Evolutionary conservation across 108 stramenopile genomes (phyloP).

Genomic region (Schizochytrium sp.): DNA sequence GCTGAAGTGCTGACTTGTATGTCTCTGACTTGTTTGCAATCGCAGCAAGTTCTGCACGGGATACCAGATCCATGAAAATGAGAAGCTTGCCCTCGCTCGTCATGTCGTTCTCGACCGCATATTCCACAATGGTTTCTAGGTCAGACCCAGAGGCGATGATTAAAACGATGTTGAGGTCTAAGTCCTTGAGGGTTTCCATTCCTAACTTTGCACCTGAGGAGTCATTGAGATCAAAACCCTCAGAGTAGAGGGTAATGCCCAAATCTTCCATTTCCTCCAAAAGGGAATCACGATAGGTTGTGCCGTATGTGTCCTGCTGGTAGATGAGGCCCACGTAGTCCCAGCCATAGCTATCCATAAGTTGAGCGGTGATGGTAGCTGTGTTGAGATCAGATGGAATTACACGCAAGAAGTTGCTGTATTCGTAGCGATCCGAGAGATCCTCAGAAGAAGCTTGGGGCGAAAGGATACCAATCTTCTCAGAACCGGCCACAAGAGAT

Average conservation of each 20-base stretch:
- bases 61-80: constrained; percentile 23
- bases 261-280: neutral
- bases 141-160: neutral
- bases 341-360: neutral
- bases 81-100: neutral
- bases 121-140: neutral
- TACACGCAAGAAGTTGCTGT: constrained; percentile 40
- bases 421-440: constrained; percentile 18
- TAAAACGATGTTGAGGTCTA: constrained; percentile 43
- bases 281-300: neutral
- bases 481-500: constrained; percentile 29
- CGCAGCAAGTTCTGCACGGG: neutral
- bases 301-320: constrained; percentile 34
- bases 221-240: neutral
- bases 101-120: constrained; percentile 9
- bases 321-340: constrained; percentile 9
- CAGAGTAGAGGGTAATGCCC: neutral
- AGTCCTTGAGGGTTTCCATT: neutral
- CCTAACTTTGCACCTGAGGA: neutral
- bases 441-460: neutral
- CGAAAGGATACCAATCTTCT: neutral
- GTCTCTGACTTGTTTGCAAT: neutral
- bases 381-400: constrained; percentile 40
- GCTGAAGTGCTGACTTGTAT: neutral
- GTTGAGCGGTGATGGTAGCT: neutral